phyloP scores from a whole-genome alignment of 2,329 filamentous ascomycete genomes.

The Ceratocystis colombiana region DNA sequence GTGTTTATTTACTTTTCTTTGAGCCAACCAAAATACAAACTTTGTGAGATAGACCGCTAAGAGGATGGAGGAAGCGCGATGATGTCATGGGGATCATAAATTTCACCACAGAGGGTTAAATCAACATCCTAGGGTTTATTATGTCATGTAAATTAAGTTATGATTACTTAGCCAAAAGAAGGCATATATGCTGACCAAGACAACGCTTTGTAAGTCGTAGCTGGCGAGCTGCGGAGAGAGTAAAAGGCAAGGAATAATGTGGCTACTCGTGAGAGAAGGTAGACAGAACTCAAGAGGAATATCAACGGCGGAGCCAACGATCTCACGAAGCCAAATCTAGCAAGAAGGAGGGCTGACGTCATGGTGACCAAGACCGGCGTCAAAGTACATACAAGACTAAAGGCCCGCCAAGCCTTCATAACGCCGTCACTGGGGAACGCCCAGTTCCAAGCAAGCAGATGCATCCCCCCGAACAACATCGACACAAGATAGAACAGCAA shows the following conservation, averaged over 20 bases:
- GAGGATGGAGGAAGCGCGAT: neutral
- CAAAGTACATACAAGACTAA: neutral
- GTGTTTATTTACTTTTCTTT: neutral
- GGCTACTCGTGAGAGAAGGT: neutral
- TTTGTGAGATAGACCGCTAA: neutral
- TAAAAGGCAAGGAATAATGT: constrained; percentile 16
- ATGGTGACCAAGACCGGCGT: neutral
- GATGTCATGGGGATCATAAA: constrained; percentile 6
- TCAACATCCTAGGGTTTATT: neutral
- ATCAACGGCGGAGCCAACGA: neutral
- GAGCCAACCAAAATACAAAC: constrained; percentile 3
- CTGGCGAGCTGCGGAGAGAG: neutral
- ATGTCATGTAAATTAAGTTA: neutral
- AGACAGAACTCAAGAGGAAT: neutral
- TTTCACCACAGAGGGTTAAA: neutral
- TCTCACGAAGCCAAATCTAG: neutral
- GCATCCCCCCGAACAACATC: neutral
- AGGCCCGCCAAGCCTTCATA: neutral
- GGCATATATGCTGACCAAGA: constrained; percentile 10
- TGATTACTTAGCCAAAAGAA: neutral
- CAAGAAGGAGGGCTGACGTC: neutral
- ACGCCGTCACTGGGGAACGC: neutral
- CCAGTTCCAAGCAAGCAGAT: constrained; percentile 11
- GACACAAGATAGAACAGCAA: constrained; percentile 3
- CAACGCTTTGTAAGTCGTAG: constrained; percentile 1